phyloP scores from a whole-genome alignment of 305 asterid species.

The Euphrasia arctica region DNA sequence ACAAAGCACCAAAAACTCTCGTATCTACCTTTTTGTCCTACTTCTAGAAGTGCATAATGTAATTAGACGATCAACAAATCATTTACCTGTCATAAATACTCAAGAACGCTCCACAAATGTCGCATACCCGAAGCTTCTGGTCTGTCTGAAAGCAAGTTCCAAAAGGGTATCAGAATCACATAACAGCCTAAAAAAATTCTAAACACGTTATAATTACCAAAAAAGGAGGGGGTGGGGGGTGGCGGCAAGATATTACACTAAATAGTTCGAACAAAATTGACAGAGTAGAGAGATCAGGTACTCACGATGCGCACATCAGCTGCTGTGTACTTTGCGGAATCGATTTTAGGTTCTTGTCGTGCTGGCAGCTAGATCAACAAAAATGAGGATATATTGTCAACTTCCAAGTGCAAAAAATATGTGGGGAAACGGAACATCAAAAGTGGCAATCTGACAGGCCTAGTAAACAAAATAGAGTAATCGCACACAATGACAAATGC shows the following conservation, averaged over 20 bases:
- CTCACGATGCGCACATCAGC: constrained; percentile 94
- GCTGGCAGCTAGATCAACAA: constrained; percentile 51
- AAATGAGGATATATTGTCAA: constrained; percentile 9
- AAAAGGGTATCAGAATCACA: constrained; percentile 27
- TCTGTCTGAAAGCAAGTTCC: constrained; percentile 54
- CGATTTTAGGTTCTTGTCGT: constrained; percentile 57
- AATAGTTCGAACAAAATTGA: neutral
- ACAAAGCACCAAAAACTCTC: constrained; percentile 48
- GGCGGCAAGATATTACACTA: constrained; percentile 5
- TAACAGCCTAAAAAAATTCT: neutral
- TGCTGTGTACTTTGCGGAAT: constrained; percentile 78
- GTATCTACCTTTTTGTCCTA: constrained; percentile 47
- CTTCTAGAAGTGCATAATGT: constrained; percentile 22
- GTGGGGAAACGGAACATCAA: constrained; percentile 1
- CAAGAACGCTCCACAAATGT: constrained; percentile 91
- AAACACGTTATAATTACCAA: neutral
- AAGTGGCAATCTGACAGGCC: constrained; percentile 5
- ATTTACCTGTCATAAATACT: constrained; percentile 92
- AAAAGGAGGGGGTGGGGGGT: neutral
- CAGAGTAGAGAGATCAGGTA: constrained; percentile 20
- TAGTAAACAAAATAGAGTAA: neutral
- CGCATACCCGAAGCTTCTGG: constrained; percentile 90
- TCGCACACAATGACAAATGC: neutral
- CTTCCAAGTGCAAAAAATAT: neutral
- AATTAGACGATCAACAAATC: constrained; percentile 22